Evolutionary conservation across 148 eudicot genomes (phyloP).

Genomic region (Rhododendron molle): DNA sequence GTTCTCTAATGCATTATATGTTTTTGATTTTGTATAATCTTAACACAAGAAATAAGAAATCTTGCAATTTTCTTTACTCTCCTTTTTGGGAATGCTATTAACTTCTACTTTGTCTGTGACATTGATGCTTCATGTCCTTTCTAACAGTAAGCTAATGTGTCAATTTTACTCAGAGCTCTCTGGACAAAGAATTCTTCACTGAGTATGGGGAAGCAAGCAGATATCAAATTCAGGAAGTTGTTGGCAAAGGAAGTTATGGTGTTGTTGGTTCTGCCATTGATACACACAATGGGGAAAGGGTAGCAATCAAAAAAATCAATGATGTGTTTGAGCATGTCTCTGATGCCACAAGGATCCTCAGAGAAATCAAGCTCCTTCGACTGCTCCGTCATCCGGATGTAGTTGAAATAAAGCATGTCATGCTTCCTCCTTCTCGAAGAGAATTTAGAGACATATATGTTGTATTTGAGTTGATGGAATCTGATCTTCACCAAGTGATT

Average conservation of each 20-base stretch:
- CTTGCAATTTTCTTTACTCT: neutral
- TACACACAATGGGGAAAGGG: slow-evolving; percentile 78
- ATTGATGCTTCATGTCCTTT: neutral
- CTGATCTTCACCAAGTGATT: slow-evolving; percentile 94
- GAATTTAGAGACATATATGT: slow-evolving; percentile 91
- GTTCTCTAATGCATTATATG: neutral
- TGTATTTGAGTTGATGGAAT: slow-evolving; percentile 96
- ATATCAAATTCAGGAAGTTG: slow-evolving; percentile 81
- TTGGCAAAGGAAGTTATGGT: slow-evolving; percentile 98
- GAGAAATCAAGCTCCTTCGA: slow-evolving; percentile 96
- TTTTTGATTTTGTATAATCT: neutral
- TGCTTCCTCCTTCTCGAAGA: slow-evolving; percentile 96
- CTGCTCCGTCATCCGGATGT: slow-evolving; percentile 90
- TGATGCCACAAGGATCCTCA: slow-evolving; percentile 88
- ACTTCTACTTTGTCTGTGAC: neutral
- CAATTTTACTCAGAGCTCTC: slow-evolving; percentile 32
- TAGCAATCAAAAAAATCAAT: slow-evolving; percentile 90
- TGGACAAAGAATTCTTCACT: slow-evolving; percentile 85
- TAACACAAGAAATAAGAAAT: neutral
- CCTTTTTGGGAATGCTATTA: neutral
- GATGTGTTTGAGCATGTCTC: slow-evolving; percentile 99
- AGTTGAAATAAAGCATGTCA: slow-evolving; percentile 86
- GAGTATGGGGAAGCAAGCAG: slow-evolving; percentile 95
- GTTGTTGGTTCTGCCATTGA: slow-evolving; percentile 92
- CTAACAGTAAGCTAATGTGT: neutral